Evolutionary conservation across 129 eudicot genomes (phyloP).

Genomic region (Artemisia annua): DNA sequence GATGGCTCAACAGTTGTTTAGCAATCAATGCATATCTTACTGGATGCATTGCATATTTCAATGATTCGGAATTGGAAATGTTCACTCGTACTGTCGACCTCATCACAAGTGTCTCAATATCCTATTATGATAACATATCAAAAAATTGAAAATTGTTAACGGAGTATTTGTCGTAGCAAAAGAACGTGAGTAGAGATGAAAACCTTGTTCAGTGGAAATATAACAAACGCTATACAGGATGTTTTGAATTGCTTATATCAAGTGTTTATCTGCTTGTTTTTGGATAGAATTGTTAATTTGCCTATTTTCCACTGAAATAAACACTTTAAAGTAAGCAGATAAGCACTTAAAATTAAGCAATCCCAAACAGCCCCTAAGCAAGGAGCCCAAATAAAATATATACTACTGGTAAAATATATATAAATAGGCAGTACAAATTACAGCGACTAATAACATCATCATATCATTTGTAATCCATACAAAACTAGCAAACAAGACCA

Average conservation of each 20-base stretch:
- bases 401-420: neutral
- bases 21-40: conserved; percentile 29
- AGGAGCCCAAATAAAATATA: neutral
- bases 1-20: conserved; percentile 22
- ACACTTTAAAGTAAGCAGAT: too few species aligned
- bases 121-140: neutral
- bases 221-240: too few species aligned
- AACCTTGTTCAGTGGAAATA: too few species aligned
- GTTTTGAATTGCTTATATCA: too few species aligned
- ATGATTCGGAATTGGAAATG: neutral
- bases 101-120: neutral
- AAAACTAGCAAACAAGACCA: neutral
- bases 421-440: too few species aligned
- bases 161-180: neutral
- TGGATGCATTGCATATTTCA: conserved; percentile 27
- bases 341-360: too few species aligned
- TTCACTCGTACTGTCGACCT: too few species aligned
- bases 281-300: too few species aligned
- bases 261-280: too few species aligned
- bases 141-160: neutral
- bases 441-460: neutral
- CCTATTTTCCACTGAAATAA: too few species aligned
- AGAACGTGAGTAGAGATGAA: too few species aligned
- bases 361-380: neutral
- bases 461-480: too few species aligned